Percentiles rank a stretch among this genome's conserved stretches.
These are phyloP conservation scores for Fomitopsis pinicola DNA, from an alignment of 1,284 basidiomycete species.

Conservation along the genomic window DNA sequence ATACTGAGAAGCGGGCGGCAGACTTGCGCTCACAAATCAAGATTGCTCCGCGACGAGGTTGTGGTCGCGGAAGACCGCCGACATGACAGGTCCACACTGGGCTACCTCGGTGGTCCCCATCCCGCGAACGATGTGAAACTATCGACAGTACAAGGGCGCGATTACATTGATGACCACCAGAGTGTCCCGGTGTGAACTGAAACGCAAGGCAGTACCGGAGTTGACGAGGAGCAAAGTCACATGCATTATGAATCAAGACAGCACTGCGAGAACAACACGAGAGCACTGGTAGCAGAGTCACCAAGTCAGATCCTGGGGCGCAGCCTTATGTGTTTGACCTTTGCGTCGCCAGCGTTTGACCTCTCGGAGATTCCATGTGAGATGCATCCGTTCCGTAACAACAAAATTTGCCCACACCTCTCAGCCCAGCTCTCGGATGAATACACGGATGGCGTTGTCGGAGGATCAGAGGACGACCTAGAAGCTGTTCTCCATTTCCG, in stretches of 20 bases:
- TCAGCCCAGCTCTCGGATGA: constrained; percentile 4
- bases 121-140: too few relatives aligned
- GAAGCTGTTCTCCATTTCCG: background rate
- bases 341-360: background rate
- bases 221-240: background rate
- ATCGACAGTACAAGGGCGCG: background rate
- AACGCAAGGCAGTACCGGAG: too few relatives aligned
- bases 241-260: background rate
- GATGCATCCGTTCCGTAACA: background rate
- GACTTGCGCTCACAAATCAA: too few relatives aligned
- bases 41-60: too few relatives aligned
- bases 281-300: background rate
- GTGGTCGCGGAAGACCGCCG: too few relatives aligned
- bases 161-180: background rate
- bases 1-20: too few relatives aligned
- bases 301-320: background rate
- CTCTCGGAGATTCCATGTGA: background rate
- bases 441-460: constrained; percentile 3
- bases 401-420: background rate
- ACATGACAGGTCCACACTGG: too few relatives aligned
- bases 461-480: background rate
- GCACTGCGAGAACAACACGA: background rate
- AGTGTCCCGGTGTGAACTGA: too few relatives aligned
- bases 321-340: background rate
- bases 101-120: too few relatives aligned